These are phyloP conservation scores for Sclerotiophoma versabilis DNA, from an alignment of 2,329 filamentous ascomycete genomes.

Conservation along the genomic window DNA sequence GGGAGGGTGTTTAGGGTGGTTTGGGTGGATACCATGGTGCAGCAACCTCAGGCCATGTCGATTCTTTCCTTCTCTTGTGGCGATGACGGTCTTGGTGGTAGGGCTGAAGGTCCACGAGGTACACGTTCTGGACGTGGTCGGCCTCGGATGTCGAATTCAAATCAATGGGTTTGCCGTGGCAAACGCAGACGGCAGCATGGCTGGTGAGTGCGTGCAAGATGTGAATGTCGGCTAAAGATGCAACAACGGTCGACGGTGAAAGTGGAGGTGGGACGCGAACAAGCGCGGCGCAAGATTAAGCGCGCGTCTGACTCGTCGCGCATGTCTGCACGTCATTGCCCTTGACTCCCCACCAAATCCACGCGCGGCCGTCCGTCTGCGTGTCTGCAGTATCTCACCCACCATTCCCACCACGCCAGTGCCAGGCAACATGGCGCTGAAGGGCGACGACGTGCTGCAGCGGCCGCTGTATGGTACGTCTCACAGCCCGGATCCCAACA, in stretches of 20 bases:
- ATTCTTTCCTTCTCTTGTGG: no score
- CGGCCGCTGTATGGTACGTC: constrained; percentile 49
- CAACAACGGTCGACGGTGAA: no score
- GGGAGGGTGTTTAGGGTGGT: neutral
- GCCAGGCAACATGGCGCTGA: constrained; percentile 36
- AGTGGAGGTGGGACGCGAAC: constrained; percentile 4
- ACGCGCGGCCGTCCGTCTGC: constrained; percentile 9
- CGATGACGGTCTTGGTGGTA: neutral
- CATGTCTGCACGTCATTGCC: constrained; percentile 20
- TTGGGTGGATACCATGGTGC: neutral
- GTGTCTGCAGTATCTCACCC: neutral
- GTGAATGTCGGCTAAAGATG: no score
- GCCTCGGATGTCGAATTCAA: no score
- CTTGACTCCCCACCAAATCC: constrained; percentile 22
- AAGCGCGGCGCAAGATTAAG: constrained; percentile 6
- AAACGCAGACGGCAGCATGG: neutral
- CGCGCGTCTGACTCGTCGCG: constrained; percentile 15
- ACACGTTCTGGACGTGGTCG: no score
- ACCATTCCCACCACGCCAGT: neutral
- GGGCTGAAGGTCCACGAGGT: neutral
- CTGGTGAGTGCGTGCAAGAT: no score
- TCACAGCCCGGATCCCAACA: neutral
- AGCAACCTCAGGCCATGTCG: no score
- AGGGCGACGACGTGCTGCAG: constrained; percentile 43
- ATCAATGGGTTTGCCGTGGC: neutral